phyloP scores from a whole-genome alignment of 768 basidiomycete genomes.

The Leccinum boreale region DNA sequence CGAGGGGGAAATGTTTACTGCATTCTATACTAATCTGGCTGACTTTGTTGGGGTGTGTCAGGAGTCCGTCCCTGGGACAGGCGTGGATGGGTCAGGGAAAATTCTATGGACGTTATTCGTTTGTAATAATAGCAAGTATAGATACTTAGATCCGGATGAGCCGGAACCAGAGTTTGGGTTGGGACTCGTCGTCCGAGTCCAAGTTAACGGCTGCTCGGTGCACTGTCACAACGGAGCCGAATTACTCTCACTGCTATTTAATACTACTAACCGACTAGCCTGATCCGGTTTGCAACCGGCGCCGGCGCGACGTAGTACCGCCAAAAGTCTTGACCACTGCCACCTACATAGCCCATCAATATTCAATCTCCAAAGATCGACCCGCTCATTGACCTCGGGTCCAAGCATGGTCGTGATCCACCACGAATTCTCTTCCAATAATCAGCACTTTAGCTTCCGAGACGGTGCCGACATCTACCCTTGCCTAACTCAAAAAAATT shows the following conservation, averaged over 20 bases:
- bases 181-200: neutral
- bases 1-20: slow-evolving; percentile 9
- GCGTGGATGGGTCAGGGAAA: slow-evolving; percentile 22
- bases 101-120: slow-evolving; percentile 18
- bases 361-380: neutral
- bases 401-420: neutral
- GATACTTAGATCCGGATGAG: slow-evolving; percentile 10
- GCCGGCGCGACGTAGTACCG: neutral
- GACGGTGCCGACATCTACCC: slow-evolving; percentile 14
- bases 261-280: neutral
- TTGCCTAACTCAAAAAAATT: slow-evolving; percentile 28
- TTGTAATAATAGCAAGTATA: slow-evolving; percentile 12
- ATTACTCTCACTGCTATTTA: neutral
- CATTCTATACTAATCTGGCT: slow-evolving; percentile 30
- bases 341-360: neutral
- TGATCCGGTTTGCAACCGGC: neutral
- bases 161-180: slow-evolving; percentile 15
- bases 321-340: neutral
- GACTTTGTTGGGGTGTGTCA: neutral
- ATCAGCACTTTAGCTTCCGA: neutral
- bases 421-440: slow-evolving; percentile 3
- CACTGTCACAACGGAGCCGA: slow-evolving; percentile 22
- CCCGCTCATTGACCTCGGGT: neutral
- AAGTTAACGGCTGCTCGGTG: neutral
- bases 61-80: slow-evolving; percentile 24